A percentile compares a stretch with the other conserved stretches of the same genome.
Evolutionary conservation across 306 rosid species (phyloP).

Genomic region (Echinosophora koreensis): DNA sequence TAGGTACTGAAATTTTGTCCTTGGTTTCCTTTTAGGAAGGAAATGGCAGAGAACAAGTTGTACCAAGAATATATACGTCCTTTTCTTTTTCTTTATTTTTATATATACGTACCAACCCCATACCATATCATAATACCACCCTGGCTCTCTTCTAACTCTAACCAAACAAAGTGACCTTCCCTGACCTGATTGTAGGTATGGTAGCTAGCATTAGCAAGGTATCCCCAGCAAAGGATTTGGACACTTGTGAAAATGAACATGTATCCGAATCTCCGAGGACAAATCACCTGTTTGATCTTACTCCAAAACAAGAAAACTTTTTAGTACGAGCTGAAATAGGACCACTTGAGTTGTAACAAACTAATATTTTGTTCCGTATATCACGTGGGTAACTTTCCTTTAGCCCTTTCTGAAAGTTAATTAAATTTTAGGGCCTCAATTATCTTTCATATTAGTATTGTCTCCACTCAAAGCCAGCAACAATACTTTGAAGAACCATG

Average conservation of each 20-base stretch:
- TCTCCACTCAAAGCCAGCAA: conserved; percentile 35
- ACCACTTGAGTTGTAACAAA: conserved; percentile 38
- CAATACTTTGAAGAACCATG: conserved; percentile 5
- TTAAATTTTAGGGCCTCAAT: not conserved
- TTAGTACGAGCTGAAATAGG: not conserved
- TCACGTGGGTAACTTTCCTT: conserved; percentile 44
- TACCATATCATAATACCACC: conserved; percentile 22
- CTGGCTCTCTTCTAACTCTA: conserved; percentile 18
- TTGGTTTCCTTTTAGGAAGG: conserved; percentile 28
- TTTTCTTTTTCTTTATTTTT: conserved; percentile 31
- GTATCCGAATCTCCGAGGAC: not conserved
- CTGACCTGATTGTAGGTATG: not conserved
- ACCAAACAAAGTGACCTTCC: conserved; percentile 12
- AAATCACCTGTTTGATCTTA: conserved; percentile 33
- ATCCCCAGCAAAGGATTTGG: conserved; percentile 28
- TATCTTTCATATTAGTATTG: conserved; percentile 1
- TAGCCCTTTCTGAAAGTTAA: conserved; percentile 38
- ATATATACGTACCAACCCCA: conserved; percentile 40
- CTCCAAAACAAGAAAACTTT: not conserved
- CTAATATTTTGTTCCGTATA: conserved; percentile 21
- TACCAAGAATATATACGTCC: conserved; percentile 2
- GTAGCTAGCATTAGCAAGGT: not conserved
- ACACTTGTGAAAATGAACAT: not conserved
- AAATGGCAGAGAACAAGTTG: conserved; percentile 42
- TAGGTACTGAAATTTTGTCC: conserved; percentile 19